Evolutionary conservation across 495 filamentous ascomycete species (phyloP).

Genomic region (Tuber aestivum): DNA sequence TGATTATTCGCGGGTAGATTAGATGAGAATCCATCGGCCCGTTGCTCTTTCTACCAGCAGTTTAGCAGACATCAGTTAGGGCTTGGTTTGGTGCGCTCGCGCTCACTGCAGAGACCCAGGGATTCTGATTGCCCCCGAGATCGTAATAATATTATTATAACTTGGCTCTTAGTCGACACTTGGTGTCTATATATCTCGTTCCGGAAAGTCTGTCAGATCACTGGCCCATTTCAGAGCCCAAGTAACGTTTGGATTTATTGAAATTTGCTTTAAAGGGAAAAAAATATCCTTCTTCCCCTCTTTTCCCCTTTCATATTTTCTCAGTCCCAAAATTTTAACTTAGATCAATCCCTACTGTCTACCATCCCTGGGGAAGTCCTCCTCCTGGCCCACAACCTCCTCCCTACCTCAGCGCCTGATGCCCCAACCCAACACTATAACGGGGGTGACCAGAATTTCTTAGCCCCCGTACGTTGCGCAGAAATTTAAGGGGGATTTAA

Average conservation of each 20-base stretch:
- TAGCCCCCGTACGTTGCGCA: not conserved
- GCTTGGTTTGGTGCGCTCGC: not conserved
- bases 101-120: not conserved
- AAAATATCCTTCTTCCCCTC: not conserved
- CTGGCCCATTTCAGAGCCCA: not conserved
- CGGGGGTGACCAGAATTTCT: not conserved
- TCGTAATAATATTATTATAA: not conserved
- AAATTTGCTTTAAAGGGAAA: not conserved
- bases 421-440: not conserved
- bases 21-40: not conserved
- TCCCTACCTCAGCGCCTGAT: not conserved
- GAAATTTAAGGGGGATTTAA: not conserved
- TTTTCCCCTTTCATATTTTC: not conserved
- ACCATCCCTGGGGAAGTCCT: not conserved
- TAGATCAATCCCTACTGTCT: not conserved
- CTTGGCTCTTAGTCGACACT: not conserved
- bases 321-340: not conserved
- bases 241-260: not conserved
- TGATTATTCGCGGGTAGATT: not conserved
- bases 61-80: not conserved
- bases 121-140: not conserved
- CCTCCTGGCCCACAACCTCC: not conserved
- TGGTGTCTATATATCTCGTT: not conserved
- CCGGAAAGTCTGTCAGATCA: not conserved
- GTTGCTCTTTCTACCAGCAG: not conserved